Conservation (phyloP, 2,329 filamentous ascomycete species). For the Fusarium sp. region DNA sequence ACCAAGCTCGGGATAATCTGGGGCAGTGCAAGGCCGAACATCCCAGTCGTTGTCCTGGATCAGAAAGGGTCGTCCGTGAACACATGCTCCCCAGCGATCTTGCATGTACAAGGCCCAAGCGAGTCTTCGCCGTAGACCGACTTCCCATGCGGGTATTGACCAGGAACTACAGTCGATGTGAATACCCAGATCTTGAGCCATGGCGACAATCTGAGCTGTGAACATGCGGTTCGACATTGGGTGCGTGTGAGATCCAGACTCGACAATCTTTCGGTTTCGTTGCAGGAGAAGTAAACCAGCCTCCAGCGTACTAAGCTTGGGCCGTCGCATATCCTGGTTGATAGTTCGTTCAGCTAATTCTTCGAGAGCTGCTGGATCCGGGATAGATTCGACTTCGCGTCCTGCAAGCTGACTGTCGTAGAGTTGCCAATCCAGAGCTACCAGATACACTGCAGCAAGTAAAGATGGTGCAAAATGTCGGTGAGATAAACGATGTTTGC, state of each 20-base stretch:
- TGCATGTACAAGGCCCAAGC: slow-evolving; percentile 75
- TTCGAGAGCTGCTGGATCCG: slow-evolving; percentile 49
- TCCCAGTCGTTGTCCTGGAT: slow-evolving; percentile 66
- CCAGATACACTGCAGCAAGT: slow-evolving; percentile 68
- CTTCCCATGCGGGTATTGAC: slow-evolving; percentile 72
- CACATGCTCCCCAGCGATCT: slow-evolving; percentile 69
- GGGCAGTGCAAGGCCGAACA: slow-evolving; percentile 51
- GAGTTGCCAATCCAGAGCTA: slow-evolving; percentile 70
- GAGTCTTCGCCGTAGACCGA: slow-evolving; percentile 67
- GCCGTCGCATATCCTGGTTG: slow-evolving; percentile 59
- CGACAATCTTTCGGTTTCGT: slow-evolving; percentile 54
- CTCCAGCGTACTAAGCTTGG: slow-evolving; percentile 66
- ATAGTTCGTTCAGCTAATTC: slow-evolving; percentile 57
- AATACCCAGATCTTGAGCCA: slow-evolving; percentile 68
- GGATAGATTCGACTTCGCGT: slow-evolving; percentile 45
- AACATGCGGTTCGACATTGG: slow-evolving; percentile 55
- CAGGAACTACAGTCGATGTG: slow-evolving; percentile 71
- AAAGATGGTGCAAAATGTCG: slow-evolving; percentile 68
- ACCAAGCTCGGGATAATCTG: slow-evolving; percentile 54
- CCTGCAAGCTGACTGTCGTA: slow-evolving; percentile 63
- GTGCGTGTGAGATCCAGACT: slow-evolving; percentile 36
- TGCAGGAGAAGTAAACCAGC: slow-evolving; percentile 65
- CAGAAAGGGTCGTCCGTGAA: slow-evolving; percentile 67
- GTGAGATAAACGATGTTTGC: slow-evolving; percentile 68
- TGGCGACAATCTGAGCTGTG: slow-evolving; percentile 64